Evolutionary conservation across 2,329 filamentous ascomycete species (phyloP).

Genomic region (Microthyrium microscopicum): DNA sequence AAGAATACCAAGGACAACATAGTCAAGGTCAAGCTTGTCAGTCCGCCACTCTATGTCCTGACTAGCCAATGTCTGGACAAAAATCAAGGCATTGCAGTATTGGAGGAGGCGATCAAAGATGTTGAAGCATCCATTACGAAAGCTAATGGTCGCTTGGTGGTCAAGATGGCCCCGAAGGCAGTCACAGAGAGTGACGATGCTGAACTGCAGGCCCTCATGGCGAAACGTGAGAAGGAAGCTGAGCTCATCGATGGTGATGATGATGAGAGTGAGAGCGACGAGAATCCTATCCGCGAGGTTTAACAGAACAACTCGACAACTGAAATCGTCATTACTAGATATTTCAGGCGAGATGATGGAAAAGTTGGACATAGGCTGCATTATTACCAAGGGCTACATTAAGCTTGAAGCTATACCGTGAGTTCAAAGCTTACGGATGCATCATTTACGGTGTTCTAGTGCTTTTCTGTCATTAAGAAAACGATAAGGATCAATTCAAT

Average conservation of each 20-base stretch:
- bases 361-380: too few relatives aligned
- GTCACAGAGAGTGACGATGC: conserved; percentile 98
- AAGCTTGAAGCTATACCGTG: too few relatives aligned
- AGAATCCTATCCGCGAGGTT: conserved; percentile 42
- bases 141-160: conserved; percentile 62
- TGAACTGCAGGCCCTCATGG: conserved; percentile 93
- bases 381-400: too few relatives aligned
- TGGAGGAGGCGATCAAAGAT: conserved; percentile 81
- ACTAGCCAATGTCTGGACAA: conserved; percentile 95
- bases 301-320: too few relatives aligned
- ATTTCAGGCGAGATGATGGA: too few relatives aligned
- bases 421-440: too few relatives aligned
- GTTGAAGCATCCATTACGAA: conserved; percentile 66
- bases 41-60: conserved; percentile 87
- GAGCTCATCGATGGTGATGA: conserved; percentile 96
- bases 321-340: too few relatives aligned
- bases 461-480: too few relatives aligned
- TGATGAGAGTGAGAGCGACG: conserved; percentile 87
- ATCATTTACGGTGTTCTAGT: too few relatives aligned
- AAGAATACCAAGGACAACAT: conserved; percentile 83
- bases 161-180: conserved; percentile 98
- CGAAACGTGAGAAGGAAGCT: conserved; percentile 96
- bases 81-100: conserved; percentile 59
- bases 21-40: conserved; percentile 98
- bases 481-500: too few relatives aligned